phyloP scores from a whole-genome alignment of 2,329 filamentous ascomycete species.

The Aspergillus tamarii region DNA sequence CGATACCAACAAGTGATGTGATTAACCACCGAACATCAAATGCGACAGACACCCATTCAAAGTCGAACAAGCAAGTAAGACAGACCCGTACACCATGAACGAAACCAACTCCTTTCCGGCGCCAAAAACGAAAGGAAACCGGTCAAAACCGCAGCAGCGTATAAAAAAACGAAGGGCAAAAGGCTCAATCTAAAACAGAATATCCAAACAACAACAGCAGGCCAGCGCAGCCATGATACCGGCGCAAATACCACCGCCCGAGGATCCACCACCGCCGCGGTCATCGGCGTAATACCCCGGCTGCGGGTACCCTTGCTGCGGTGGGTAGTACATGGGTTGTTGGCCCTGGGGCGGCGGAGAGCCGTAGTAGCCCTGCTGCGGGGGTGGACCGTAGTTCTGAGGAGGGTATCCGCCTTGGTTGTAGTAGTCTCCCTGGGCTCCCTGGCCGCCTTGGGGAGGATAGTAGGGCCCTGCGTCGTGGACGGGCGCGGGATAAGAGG shows the following conservation, averaged over 20 bases:
- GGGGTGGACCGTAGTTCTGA: slow-evolving; percentile 33
- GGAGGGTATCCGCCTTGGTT: slow-evolving; percentile 32
- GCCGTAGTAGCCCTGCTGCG: slow-evolving; percentile 32
- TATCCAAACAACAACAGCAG: slow-evolving; percentile 56
- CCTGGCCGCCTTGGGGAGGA: slow-evolving; percentile 30
- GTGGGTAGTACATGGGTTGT: slow-evolving; percentile 33
- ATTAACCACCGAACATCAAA: neutral
- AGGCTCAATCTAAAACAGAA: slow-evolving; percentile 39
- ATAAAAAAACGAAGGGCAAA: neutral
- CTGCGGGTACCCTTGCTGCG: slow-evolving; percentile 39
- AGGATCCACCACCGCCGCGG: slow-evolving; percentile 32
- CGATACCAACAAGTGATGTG: neutral
- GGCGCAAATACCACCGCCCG: slow-evolving; percentile 48
- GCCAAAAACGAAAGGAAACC: slow-evolving; percentile 8
- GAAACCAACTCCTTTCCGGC: neutral
- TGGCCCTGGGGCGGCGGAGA: slow-evolving; percentile 27
- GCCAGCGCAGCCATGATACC: slow-evolving; percentile 52
- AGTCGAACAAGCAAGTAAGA: neutral
- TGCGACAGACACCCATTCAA: neutral
- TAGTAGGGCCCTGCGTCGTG: slow-evolving; percentile 37
- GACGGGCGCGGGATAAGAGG: slow-evolving; percentile 40
- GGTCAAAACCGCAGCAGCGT: neutral
- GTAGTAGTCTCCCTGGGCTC: slow-evolving; percentile 40
- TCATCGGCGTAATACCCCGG: slow-evolving; percentile 44
- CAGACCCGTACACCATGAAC: neutral